phyloP scores from a whole-genome alignment of 2,329 filamentous ascomycete species.

The Aureobasidium vineae region DNA sequence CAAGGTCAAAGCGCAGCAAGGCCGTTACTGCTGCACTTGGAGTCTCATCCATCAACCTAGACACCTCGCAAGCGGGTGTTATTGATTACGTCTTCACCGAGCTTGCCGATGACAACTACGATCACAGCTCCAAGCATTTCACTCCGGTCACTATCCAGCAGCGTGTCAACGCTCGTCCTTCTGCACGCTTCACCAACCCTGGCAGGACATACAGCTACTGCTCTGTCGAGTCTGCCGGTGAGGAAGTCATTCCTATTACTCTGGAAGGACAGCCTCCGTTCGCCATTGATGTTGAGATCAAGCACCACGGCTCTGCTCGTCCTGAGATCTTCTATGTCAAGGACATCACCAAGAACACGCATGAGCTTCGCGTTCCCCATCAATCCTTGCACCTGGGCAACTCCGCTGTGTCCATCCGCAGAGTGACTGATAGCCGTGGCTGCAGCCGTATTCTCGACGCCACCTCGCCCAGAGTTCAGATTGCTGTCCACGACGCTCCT shows the following conservation, averaged over 20 bases:
- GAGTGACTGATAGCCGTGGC: conserved; percentile 81
- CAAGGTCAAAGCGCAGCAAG: conserved; percentile 64
- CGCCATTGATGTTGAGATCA: conserved; percentile 86
- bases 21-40: conserved; percentile 74
- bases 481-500: conserved; percentile 90
- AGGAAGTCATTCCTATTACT: conserved; percentile 84
- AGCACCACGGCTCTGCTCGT: conserved; percentile 77
- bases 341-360: conserved; percentile 70
- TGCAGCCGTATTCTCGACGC: conserved; percentile 75
- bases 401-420: conserved; percentile 83
- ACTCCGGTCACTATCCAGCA: conserved; percentile 71
- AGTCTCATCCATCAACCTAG: conserved; percentile 76
- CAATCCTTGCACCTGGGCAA: conserved; percentile 82
- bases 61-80: conserved; percentile 75
- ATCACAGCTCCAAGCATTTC: conserved; percentile 65
- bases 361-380: conserved; percentile 80
- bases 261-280: conserved; percentile 85
- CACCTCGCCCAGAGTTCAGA: conserved; percentile 71
- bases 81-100: conserved; percentile 86
- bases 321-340: conserved; percentile 80
- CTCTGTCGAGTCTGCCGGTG: conserved; percentile 70
- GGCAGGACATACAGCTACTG: conserved; percentile 97
- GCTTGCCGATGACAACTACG: conserved; percentile 82
- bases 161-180: conserved; percentile 77
- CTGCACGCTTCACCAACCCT: conserved; percentile 76